These are phyloP conservation scores for Plasmopara halstedii DNA, from an alignment of 352 stramenopile genomes.

Conservation along the genomic window DNA sequence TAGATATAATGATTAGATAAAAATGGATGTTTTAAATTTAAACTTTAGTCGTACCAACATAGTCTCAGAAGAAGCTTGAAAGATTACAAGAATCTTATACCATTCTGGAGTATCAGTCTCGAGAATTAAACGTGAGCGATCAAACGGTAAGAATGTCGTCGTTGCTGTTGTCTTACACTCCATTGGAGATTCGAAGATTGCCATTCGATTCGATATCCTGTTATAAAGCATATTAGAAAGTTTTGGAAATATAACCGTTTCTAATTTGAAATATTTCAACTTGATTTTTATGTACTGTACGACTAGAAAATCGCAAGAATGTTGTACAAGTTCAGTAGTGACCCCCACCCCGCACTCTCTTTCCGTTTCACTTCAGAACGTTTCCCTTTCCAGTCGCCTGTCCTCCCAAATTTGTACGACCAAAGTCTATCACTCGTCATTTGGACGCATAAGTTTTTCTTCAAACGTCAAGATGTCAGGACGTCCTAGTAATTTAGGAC, in stretches of 20 bases:
- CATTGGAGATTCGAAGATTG: no score
- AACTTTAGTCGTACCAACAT: conserved; percentile 56
- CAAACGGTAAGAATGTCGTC: no score
- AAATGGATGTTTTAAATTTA: not conserved
- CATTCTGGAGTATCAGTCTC: conserved; percentile 9
- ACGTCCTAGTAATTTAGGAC: conserved; percentile 21
- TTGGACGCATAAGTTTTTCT: conserved; percentile 8
- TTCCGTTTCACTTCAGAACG: not conserved
- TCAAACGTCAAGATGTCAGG: conserved; percentile 25
- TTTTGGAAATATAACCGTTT: no score
- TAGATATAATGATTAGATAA: conserved; percentile 11
- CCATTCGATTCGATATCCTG: no score
- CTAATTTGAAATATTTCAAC: no score
- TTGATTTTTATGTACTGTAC: no score
- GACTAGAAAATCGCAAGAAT: no score
- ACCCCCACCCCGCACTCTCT: not conserved
- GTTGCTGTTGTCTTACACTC: conserved; percentile 1
- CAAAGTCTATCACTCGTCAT: not conserved
- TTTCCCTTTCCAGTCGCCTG: not conserved
- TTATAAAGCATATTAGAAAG: no score
- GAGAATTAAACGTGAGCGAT: no score
- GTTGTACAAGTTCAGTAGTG: no score
- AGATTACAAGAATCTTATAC: conserved; percentile 29
- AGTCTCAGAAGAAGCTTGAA: conserved; percentile 24
- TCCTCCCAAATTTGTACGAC: no score